Conservation (phyloP, 345 rosid species). For the Moringa oleifera region DNA sequence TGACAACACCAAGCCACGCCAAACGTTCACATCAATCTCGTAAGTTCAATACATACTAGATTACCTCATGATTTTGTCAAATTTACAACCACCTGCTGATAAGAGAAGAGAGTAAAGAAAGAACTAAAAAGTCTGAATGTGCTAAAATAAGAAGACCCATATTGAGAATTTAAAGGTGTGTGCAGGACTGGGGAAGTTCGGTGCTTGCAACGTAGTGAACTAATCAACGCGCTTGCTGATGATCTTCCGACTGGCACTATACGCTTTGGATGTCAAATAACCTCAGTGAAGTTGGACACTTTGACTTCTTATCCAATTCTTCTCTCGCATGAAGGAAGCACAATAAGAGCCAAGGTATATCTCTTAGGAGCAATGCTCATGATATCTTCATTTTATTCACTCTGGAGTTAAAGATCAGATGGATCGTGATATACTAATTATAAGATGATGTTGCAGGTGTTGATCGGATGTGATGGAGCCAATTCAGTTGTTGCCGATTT, state of each 20-base stretch:
- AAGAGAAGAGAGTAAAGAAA: no score
- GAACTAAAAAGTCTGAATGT: no score
- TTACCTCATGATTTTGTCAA: no score
- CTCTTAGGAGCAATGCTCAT: background rate
- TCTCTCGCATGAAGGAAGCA: conserved; percentile 25
- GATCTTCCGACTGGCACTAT: conserved; percentile 35
- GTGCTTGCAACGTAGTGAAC: conserved; percentile 39
- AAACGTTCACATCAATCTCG: conserved; percentile 5
- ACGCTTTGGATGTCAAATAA: conserved; percentile 28
- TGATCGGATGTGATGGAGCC: conserved; percentile 61
- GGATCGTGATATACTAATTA: no score
- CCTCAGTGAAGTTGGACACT: conserved; percentile 28
- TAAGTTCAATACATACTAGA: no score
- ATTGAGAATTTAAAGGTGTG: no score
- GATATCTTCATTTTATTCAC: background rate
- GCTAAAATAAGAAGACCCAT: no score
- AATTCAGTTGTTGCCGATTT: conserved; percentile 38
- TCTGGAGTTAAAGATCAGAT: background rate
- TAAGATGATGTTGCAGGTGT: conserved; percentile 14
- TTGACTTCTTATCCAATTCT: conserved; percentile 25
- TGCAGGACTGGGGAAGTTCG: conserved; percentile 50
- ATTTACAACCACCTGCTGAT: no score
- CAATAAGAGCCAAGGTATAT: conserved; percentile 38
- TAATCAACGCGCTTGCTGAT: conserved; percentile 37
- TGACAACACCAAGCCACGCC: conserved; percentile 16